These are phyloP conservation scores for Psilocybe cyanescens DNA, from an alignment of 768 basidiomycete genomes.

Conservation along the genomic window DNA sequence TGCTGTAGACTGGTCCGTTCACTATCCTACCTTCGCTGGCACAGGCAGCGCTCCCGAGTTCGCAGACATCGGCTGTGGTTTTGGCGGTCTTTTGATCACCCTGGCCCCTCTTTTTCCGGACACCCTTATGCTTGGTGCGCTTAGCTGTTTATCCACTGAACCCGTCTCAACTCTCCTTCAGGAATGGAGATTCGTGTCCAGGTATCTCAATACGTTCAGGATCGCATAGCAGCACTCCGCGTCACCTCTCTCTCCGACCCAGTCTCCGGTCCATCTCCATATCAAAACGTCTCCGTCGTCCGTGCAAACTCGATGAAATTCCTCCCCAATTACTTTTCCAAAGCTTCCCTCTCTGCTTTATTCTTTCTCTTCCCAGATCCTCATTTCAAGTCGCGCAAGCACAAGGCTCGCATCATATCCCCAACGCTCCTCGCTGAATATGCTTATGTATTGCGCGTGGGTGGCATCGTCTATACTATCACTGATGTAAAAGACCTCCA, in stretches of 20 bases:
- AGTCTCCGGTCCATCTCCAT: conserved; percentile 45
- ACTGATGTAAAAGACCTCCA: conserved; percentile 96
- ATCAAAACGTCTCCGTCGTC: conserved; percentile 90
- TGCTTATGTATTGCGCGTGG: conserved; percentile 88
- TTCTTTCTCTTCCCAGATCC: conserved; percentile 99
- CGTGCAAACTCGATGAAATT: conserved; percentile 99
- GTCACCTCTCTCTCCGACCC: conserved; percentile 46
- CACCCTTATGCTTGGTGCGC: conserved; percentile 89
- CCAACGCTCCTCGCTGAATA: conserved; percentile 98
- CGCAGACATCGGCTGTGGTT: conserved; percentile 97
- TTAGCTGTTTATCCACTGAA: conserved; percentile 6
- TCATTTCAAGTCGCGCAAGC: conserved; percentile 97
- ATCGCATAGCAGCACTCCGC: conserved; percentile 93
- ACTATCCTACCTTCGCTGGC: conserved; percentile 74
- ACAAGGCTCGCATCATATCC: conserved; percentile 98
- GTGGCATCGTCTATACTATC: conserved; percentile 97
- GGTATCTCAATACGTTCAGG: conserved; percentile 94
- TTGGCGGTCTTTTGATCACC: conserved; percentile 89
- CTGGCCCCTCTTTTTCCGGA: conserved; percentile 92
- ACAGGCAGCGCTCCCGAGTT: conserved; percentile 81
- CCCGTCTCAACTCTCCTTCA: conserved; percentile 31
- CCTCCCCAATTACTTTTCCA: conserved; percentile 92
- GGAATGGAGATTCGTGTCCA: conserved; percentile 98
- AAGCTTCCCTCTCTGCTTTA: conserved; percentile 87
- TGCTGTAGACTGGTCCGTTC: conserved; percentile 78